Conservation (phyloP, 805 yeast genomes). For the Cyberlindnera xishuangbannaensis region DNA sequence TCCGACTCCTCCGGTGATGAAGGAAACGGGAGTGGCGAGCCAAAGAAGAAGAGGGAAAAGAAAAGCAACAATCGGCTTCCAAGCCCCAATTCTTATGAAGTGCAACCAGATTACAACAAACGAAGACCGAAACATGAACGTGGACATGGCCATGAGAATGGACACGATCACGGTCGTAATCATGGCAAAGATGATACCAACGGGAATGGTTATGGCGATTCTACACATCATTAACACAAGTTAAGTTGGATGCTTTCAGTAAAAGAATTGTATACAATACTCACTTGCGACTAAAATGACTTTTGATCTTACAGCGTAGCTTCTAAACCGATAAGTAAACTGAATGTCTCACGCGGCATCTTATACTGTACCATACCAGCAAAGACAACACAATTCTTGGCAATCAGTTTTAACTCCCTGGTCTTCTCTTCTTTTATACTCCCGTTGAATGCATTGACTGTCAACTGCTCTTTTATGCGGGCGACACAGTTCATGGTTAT, state of each 20-base stretch:
- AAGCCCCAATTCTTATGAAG: slow-evolving; percentile 82
- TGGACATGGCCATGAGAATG: no score
- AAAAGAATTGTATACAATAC: no score
- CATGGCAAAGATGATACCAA: no score
- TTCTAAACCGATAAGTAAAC: slow-evolving; percentile 62
- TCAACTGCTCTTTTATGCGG: slow-evolving; percentile 41
- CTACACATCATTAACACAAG: no score
- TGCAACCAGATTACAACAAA: slow-evolving; percentile 62
- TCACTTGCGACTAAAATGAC: no score
- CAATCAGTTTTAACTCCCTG: slow-evolving; percentile 50
- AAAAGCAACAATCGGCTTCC: slow-evolving; percentile 21
- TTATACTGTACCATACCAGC: slow-evolving; percentile 93
- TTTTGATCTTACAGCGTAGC: slow-evolving; percentile 30
- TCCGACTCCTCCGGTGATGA: slow-evolving; percentile 27
- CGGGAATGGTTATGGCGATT: no score
- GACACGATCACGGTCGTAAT: no score
- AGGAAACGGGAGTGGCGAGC: not conserved
- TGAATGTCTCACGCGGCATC: slow-evolving; percentile 82
- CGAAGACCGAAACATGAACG: slow-evolving; percentile 4
- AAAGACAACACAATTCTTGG: slow-evolving; percentile 86
- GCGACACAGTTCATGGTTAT: slow-evolving; percentile 77
- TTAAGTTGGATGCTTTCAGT: no score
- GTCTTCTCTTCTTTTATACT: slow-evolving; percentile 48
- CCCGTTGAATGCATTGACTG: slow-evolving; percentile 36
- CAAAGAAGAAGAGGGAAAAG: slow-evolving; percentile 27